Evolutionary conservation across 306 rosid species (phyloP).

Genomic region (Rubus parviflorus): DNA sequence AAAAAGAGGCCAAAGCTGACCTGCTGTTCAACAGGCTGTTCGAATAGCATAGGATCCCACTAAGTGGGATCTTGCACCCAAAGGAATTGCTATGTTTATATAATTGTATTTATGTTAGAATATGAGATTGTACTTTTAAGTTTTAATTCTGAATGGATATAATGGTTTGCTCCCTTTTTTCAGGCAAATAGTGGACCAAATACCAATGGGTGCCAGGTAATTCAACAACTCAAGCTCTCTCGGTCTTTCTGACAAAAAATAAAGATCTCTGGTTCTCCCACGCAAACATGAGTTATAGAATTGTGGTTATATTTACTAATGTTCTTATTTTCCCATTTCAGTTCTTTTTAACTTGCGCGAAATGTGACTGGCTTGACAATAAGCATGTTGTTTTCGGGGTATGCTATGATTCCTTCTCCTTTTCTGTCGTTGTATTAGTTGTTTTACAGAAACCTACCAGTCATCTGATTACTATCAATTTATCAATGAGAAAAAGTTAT

Average conservation of each 20-base stretch:
- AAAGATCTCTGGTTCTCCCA: neutral
- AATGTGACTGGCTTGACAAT: constrained; percentile 98
- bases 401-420: constrained; percentile 32
- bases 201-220: constrained; percentile 94
- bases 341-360: constrained; percentile 93
- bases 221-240: constrained; percentile 1
- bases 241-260: neutral
- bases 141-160: constrained; percentile 4
- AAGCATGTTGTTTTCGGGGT: constrained; percentile 99
- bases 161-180: constrained; percentile 23
- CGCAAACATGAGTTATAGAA: neutral
- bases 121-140: neutral
- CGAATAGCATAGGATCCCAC: neutral
- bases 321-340: constrained; percentile 30
- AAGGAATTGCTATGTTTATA: neutral
- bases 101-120: no score
- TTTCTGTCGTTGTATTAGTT: neutral
- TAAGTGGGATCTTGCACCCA: neutral
- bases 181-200: constrained; percentile 95
- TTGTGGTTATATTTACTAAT: neutral
- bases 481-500: neutral
- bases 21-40: neutral
- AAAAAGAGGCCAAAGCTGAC: neutral
- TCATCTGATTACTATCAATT: neutral
- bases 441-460: neutral